Conservation (phyloP, 306 rosid genomes). For the Begonia fuchsioides region DNA sequence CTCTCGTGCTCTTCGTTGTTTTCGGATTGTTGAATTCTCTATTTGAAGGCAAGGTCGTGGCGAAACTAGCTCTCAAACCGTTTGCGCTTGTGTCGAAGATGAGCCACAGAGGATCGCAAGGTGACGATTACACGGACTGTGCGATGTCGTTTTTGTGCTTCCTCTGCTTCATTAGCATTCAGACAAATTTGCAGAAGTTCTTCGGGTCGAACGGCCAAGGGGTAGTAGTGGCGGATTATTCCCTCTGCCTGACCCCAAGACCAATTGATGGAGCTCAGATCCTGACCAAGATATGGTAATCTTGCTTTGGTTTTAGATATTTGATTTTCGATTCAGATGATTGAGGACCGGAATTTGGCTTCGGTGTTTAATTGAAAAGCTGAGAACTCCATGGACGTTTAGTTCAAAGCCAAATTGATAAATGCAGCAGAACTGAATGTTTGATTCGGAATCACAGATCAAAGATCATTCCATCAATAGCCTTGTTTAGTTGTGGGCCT, state of each 20-base stretch:
- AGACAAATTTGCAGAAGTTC: slow-evolving; percentile 92
- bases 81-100: slow-evolving; percentile 79
- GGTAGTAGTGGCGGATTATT: slow-evolving; percentile 82
- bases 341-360: too few relatives aligned
- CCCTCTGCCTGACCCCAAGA: slow-evolving; percentile 90
- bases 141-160: slow-evolving; percentile 95
- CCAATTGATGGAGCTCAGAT: slow-evolving; percentile 36
- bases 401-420: too few relatives aligned
- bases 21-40: slow-evolving; percentile 81
- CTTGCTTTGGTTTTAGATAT: too few relatives aligned
- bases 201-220: slow-evolving; percentile 85
- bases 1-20: slow-evolving; percentile 90
- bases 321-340: too few relatives aligned
- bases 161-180: slow-evolving; percentile 84
- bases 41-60: slow-evolving; percentile 88
- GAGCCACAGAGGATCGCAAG: slow-evolving; percentile 92
- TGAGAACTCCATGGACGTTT: too few relatives aligned
- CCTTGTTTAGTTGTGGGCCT: too few relatives aligned
- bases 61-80: slow-evolving; percentile 73
- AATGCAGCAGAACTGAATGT: too few relatives aligned
- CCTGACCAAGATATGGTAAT: neutral
- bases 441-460: too few relatives aligned
- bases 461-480: too few relatives aligned
- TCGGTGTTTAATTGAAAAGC: too few relatives aligned
- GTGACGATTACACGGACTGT: slow-evolving; percentile 79